Evolutionary conservation across 2,329 filamentous ascomycete species (phyloP).

Genomic region (Colletotrichum sp.): DNA sequence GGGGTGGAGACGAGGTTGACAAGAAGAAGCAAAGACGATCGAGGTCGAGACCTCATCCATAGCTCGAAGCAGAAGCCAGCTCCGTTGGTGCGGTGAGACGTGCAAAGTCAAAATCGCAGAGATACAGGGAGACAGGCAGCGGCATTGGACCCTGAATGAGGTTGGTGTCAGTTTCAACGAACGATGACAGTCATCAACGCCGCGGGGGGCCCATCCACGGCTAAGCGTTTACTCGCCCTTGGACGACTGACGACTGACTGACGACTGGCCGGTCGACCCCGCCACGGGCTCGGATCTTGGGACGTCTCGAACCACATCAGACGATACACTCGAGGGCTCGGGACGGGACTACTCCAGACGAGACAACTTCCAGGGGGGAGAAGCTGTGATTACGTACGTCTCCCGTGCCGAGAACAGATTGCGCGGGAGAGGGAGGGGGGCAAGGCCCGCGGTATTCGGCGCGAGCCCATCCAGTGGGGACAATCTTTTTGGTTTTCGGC

Average conservation of each 20-base stretch:
- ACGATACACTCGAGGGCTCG: constrained; percentile 8
- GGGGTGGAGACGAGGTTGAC: neutral
- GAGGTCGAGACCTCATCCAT: neutral
- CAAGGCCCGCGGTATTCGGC: neutral
- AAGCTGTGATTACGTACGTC: neutral
- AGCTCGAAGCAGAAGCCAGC: constrained; percentile 7
- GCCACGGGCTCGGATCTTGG: neutral
- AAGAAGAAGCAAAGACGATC: neutral
- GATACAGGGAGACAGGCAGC: constrained; percentile 5
- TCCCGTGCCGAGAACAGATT: neutral
- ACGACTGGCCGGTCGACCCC: neutral
- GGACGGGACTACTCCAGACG: neutral
- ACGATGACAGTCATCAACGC: neutral
- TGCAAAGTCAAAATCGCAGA: neutral
- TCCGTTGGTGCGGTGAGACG: neutral
- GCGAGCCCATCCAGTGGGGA: neutral
- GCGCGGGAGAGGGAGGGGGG: neutral
- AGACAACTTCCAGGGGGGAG: neutral
- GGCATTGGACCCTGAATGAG: constrained; percentile 9
- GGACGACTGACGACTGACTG: neutral
- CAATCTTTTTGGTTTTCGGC: neutral
- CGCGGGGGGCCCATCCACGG: neutral
- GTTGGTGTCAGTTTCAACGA: constrained; percentile 4
- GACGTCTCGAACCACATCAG: constrained; percentile 15
- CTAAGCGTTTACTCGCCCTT: neutral